Evolutionary conservation across 2,329 filamentous ascomycete species (phyloP), one percentile per base, ranked within the genome.

Genomic region (Aspergillus tubingensis): DNA sequence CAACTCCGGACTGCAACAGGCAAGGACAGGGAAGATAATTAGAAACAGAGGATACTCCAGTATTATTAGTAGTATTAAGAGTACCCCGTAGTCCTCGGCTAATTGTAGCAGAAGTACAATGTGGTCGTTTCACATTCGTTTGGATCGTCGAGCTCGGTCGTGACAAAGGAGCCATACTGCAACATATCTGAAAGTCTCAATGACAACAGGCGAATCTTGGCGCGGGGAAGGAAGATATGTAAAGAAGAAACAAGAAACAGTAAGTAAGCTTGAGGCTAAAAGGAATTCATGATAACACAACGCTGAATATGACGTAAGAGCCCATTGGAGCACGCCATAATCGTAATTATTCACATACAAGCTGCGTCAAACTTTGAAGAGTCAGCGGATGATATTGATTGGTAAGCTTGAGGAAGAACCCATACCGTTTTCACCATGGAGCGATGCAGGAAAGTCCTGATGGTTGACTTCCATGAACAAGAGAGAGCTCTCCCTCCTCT

Each of bases 401-500:
- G 38, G 17, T 15, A 7, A 39, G 23, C 25, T 27, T 11, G 27
- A 48, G 13, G 36, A 13, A 8, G 32, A 21, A 15, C 21, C 48
- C 66, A 67, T 57, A 73, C 69, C 59, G 27, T 63, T 55, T 30
- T 71, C 68, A 54, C 69, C 63, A 47, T 65, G 63, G 21, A 69
- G 50, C 15, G 67, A 56, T 36, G 68, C 51, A 30, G 70, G 66
- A 36, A 61, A 64, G 47, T 68, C 72, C 52, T 71, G 70, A 58
- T 76, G 65, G 36, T 70, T 71, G 39, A 70, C 62, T 39, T 78
- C 77, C 78, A 81, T 80, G 41, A 80, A 76, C 44, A 81, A 68
- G 68, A 82, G 74, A 17, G 80, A 80, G 64, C 80, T 82, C 67
- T 82, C 80, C 47, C 80, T 73, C 63, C 80, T 75, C 66, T 80